A percentile compares a stretch with the other conserved stretches of the same genome.
These are phyloP conservation scores for Aureobasidium sp. DNA, from an alignment of 2,329 filamentous ascomycete species.

Conservation along the genomic window DNA sequence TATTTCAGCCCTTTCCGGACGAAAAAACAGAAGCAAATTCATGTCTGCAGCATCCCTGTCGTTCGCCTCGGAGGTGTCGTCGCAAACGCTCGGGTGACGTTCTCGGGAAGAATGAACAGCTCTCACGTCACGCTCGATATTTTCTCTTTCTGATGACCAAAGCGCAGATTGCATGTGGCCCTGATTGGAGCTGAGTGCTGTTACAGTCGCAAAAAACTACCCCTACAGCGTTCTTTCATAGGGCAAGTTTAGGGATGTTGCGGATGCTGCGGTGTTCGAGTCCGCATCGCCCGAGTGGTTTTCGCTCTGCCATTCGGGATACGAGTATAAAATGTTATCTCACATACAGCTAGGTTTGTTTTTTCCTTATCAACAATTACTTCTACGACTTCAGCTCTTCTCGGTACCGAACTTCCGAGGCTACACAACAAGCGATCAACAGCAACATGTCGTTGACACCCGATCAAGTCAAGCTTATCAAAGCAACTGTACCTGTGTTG, in stretches of 20 bases:
- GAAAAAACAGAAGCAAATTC: background rate
- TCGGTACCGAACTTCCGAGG: background rate
- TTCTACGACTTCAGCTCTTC: background rate
- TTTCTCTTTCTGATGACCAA: background rate
- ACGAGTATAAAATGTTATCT: background rate
- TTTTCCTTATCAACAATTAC: background rate
- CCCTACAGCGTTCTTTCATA: background rate
- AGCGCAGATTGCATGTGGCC: background rate
- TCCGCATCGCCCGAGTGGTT: background rate
- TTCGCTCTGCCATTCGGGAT: background rate
- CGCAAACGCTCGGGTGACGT: constrained; percentile 1
- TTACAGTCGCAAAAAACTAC: background rate
- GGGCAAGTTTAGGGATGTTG: background rate
- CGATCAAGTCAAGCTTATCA: constrained; percentile 58
- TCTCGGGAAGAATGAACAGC: background rate
- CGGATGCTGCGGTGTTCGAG: background rate
- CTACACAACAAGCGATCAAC: background rate
- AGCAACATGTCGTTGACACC: constrained; percentile 45
- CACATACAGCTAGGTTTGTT: background rate
- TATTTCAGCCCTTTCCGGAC: background rate
- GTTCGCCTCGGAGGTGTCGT: background rate
- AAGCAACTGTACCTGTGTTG: constrained; percentile 63
- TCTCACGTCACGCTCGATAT: background rate
- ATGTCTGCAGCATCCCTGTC: background rate
- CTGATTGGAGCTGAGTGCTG: background rate